Evolutionary conservation across 2,329 filamentous ascomycete species (phyloP).

Genomic region (Fusarium xylarioides): DNA sequence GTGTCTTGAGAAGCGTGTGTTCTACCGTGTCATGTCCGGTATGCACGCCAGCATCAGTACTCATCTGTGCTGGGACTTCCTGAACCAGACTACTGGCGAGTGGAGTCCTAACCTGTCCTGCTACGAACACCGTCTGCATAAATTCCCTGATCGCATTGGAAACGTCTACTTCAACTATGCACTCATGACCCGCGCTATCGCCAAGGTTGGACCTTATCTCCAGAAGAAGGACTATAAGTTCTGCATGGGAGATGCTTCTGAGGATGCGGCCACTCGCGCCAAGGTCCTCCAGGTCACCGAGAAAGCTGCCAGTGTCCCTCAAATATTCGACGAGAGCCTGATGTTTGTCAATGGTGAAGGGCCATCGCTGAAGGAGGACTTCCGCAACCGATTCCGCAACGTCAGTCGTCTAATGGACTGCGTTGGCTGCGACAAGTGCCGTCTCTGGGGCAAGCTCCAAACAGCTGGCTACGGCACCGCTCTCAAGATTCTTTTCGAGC

Average conservation of each 20-base stretch:
- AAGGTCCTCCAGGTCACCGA: constrained; percentile 83
- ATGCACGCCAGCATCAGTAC: constrained; percentile 99
- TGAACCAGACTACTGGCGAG: constrained; percentile 92
- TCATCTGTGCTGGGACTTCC: constrained; percentile 93
- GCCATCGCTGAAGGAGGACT: constrained; percentile 90
- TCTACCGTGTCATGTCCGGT: constrained; percentile 92
- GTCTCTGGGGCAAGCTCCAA: constrained; percentile 97
- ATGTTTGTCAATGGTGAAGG: constrained; percentile 89
- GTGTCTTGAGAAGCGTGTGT: constrained; percentile 98
- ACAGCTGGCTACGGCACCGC: constrained; percentile 94
- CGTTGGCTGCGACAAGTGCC: constrained; percentile 97
- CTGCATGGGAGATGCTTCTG: constrained; percentile 83
- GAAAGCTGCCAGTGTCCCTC: constrained; percentile 72
- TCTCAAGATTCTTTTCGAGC: constrained; percentile 95
- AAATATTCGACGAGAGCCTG: constrained; percentile 92
- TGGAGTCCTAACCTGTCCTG: constrained; percentile 93
- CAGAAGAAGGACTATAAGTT: constrained; percentile 79
- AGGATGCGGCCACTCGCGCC: constrained; percentile 81
- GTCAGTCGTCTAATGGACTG: constrained; percentile 98
- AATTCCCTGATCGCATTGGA: constrained; percentile 87
- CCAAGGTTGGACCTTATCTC: constrained; percentile 86
- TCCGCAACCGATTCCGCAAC: constrained; percentile 96
- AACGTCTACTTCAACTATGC: constrained; percentile 99
- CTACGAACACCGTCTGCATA: constrained; percentile 86
- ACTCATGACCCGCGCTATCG: constrained; percentile 88